Evolutionary conservation across 164 flowering plant genomes (phyloP).

Genomic region (Sextonia rubra): DNA sequence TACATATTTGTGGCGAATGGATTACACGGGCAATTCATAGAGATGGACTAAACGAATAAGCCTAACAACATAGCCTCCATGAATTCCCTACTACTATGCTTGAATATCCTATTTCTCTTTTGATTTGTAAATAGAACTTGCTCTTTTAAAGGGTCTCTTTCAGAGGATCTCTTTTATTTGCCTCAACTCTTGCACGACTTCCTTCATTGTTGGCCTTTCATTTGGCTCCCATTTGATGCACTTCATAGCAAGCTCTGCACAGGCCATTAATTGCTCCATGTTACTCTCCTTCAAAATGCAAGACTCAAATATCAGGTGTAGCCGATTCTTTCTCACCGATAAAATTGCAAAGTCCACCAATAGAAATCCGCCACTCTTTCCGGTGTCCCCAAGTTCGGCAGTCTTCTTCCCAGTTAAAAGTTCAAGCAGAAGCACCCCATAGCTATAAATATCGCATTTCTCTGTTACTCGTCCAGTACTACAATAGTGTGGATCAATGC

Average conservation of each 20-base stretch:
- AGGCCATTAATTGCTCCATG: not conserved
- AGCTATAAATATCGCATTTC: slow-evolving; percentile 6
- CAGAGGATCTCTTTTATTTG: not conserved
- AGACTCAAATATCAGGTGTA: not conserved
- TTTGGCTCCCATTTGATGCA: not conserved
- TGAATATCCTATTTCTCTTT: no score
- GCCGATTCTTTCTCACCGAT: not conserved
- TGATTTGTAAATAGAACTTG: no score
- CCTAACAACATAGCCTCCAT: no score
- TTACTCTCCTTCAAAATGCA: not conserved
- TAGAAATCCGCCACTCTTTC: not conserved
- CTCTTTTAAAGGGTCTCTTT: no score
- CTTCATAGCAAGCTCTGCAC: not conserved
- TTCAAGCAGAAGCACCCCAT: slow-evolving; percentile 6
- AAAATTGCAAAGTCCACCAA: not conserved
- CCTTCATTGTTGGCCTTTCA: slow-evolving; percentile 11
- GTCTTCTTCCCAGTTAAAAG: not conserved
- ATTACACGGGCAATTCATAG: no score
- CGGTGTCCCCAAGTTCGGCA: not conserved
- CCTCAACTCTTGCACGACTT: not conserved
- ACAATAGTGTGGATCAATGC: not conserved
- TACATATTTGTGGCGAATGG: no score
- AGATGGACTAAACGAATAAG: no score
- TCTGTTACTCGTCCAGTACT: not conserved
- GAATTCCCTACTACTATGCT: no score